Evolutionary conservation across 345 rosid genomes (phyloP).

Genomic region (Clausena lansium): DNA sequence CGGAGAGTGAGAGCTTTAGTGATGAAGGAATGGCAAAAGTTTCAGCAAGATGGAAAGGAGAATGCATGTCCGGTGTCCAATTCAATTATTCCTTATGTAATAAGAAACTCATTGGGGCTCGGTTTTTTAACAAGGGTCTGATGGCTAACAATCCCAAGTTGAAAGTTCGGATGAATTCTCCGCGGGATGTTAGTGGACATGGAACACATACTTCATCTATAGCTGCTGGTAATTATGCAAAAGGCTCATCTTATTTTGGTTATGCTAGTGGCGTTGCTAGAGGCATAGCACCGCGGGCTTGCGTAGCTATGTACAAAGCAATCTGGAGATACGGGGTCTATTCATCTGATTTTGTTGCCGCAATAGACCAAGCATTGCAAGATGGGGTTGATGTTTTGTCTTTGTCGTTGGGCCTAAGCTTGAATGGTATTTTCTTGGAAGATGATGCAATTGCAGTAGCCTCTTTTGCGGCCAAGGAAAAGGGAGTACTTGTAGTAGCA

Average conservation of each 20-base stretch:
- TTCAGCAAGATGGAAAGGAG: conserved; percentile 47
- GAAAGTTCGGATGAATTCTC: conserved; percentile 25
- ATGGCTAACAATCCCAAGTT: conserved; percentile 33
- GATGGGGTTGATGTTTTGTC: conserved; percentile 49
- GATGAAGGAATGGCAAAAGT: conserved; percentile 33
- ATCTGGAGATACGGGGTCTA: conserved; percentile 30
- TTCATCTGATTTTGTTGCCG: conserved; percentile 47
- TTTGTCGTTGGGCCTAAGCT: conserved; percentile 25
- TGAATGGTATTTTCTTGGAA: conserved; percentile 7
- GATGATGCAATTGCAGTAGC: conserved; percentile 43
- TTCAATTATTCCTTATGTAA: conserved; percentile 40
- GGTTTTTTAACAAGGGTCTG: conserved; percentile 36
- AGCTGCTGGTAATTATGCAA: conserved; percentile 44
- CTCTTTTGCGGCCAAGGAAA: conserved; percentile 38
- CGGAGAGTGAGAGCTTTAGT: conserved; percentile 42
- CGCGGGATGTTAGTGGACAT: conserved; percentile 37
- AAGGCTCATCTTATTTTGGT: conserved; percentile 41
- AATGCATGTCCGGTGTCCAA: conserved; percentile 16
- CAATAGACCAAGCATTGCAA: conserved; percentile 47
- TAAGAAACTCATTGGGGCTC: conserved; percentile 46
- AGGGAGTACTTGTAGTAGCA: conserved; percentile 39
- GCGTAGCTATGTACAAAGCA: conserved; percentile 40
- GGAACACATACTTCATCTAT: conserved; percentile 52
- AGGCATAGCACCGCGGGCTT: conserved; percentile 45
- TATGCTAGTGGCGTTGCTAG: conserved; percentile 34